Percentiles rank a stretch among this genome's conserved stretches.
phyloP scores from a whole-genome alignment of 1,139 yeast genomes.

The Debaryomycetaceae sp. region DNA sequence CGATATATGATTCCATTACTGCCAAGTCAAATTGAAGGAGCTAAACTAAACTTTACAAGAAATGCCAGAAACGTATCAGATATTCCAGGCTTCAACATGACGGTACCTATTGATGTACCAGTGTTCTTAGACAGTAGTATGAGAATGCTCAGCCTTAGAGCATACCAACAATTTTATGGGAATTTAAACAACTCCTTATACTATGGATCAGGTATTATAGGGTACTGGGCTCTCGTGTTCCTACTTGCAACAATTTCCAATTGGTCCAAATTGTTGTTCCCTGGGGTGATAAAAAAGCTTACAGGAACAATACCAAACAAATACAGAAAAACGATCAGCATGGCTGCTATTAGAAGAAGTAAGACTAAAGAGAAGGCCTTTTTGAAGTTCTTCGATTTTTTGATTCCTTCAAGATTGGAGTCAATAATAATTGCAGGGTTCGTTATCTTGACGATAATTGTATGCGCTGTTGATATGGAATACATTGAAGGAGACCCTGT shows the following conservation, averaged over 20 bases:
- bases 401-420: constrained; percentile 30
- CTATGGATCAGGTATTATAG: constrained; percentile 47
- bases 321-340: constrained; percentile 26
- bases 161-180: background rate
- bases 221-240: constrained; percentile 48
- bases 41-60: constrained; percentile 10
- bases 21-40: background rate
- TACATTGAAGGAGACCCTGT: constrained; percentile 23
- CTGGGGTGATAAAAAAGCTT: constrained; percentile 17
- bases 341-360: constrained; percentile 28
- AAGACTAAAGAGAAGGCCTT: constrained; percentile 21
- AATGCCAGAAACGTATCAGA: constrained; percentile 7
- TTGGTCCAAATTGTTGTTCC: constrained; percentile 33
- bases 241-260: constrained; percentile 38
- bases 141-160: background rate
- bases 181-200: constrained; percentile 29
- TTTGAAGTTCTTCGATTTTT: constrained; percentile 16
- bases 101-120: background rate
- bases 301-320: constrained; percentile 21
- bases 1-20: constrained; percentile 2
- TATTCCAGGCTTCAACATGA: constrained; percentile 9
- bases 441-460: constrained; percentile 41
- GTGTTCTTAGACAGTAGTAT: background rate
- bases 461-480: constrained; percentile 21
- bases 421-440: constrained; percentile 32